Evolutionary conservation across 129 eudicot genomes (phyloP), one percentile per base, ranked within the genome.

Genomic region (Flaveria ramosissima): DNA sequence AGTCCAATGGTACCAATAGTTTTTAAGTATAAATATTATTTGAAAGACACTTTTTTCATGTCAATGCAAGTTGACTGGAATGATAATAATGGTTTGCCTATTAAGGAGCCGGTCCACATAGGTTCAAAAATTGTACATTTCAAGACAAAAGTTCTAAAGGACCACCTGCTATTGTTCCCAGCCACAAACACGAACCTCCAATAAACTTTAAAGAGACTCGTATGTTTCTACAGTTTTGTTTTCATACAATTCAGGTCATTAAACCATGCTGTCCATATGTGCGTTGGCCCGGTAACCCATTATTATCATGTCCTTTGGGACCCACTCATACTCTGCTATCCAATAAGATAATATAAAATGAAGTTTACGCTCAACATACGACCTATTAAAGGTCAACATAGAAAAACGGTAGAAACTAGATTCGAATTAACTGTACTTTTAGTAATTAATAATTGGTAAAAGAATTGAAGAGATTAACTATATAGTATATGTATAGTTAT

Each of bases 101-200:
- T 21, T 24, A 45, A 69, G 11, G 2, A 26, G 13, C 17, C 60
- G 9, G 39, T 47, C 20, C 51, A 36, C 27, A 70, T 0, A 70
- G 23, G 12, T 32, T 36, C 20, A 16, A 57, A 73, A 71, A 4
- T 7, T 46, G 60, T 21, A 47, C 67, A 61, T 45, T 43, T 47
- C 69, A 77, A 68, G 43, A 77, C 57, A 67, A 73, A 73, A 73
- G 43, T 23, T 56, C 5, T 17, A 47, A 65, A 36, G 73, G 81
- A 77, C 59, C 52, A 77, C 45, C 59, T 66, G 45, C 64, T 10
- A 7, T 24, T 77, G 74, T 67, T 68, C 74, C 74, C 65, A 68
- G 42, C 67, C 81, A 77, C 74, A 41, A 53, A 77, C 67, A 55
- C 4, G 81, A 45, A 23, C 45, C 74, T 23, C 42, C 73, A 43